Conservation (phyloP, 306 rosid genomes). For the Malus sieversii region DNA sequence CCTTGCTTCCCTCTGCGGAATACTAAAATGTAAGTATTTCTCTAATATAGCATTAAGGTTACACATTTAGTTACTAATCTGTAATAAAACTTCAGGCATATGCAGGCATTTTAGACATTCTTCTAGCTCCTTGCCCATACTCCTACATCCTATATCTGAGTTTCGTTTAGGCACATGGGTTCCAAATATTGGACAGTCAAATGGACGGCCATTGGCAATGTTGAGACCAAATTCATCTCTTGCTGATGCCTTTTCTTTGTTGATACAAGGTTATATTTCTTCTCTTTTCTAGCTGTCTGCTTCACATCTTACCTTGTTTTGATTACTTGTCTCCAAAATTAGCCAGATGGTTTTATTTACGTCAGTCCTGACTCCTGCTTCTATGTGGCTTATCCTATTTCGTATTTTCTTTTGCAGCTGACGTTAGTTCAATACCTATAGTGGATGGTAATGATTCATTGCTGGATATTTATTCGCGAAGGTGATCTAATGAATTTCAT, state of each 20-base stretch:
- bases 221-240: slow-evolving; percentile 67
- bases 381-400: slow-evolving; percentile 15
- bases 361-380: slow-evolving; percentile 4
- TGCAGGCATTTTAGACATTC: slow-evolving; percentile 74
- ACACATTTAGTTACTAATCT: slow-evolving; percentile 33
- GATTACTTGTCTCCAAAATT: not conserved
- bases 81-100: slow-evolving; percentile 53
- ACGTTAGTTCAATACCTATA: slow-evolving; percentile 74
- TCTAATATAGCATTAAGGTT: slow-evolving; percentile 8
- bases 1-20: slow-evolving; percentile 66
- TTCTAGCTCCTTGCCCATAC: slow-evolving; percentile 68
- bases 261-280: slow-evolving; percentile 57
- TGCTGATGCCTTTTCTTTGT: slow-evolving; percentile 53
- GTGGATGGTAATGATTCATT: slow-evolving; percentile 72
- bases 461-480: slow-evolving; percentile 72
- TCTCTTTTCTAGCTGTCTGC: slow-evolving; percentile 6
- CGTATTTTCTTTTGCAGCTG: slow-evolving; percentile 47
- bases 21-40: slow-evolving; percentile 56
- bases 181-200: slow-evolving; percentile 71
- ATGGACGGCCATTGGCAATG: slow-evolving; percentile 57
- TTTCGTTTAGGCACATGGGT: slow-evolving; percentile 78
- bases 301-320: not conserved
- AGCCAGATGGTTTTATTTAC: slow-evolving; percentile 7
- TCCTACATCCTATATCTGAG: slow-evolving; percentile 62
- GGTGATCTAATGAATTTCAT: slow-evolving; percentile 29